Percentiles rank a stretch among this genome's conserved stretches.
phyloP scores from a whole-genome alignment of 2,329 filamentous ascomycete species.

The Rutstroemia sp. region DNA sequence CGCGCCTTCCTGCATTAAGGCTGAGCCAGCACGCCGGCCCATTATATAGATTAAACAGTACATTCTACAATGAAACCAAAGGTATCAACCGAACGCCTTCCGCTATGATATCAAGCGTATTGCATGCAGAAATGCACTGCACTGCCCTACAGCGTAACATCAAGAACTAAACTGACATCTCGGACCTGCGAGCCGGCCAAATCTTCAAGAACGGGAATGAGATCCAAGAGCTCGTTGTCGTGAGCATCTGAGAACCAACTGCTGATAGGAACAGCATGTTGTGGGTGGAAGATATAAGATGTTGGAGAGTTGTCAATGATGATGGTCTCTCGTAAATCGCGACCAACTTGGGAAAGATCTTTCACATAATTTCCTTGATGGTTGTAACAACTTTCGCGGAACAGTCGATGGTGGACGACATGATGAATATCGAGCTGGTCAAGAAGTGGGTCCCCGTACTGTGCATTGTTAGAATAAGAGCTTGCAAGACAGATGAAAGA shows the following conservation, averaged over 20 bases:
- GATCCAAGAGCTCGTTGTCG: constrained; percentile 94
- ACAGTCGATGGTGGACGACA: constrained; percentile 90
- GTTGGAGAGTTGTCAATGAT: constrained; percentile 99
- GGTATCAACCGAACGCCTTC: constrained; percentile 33
- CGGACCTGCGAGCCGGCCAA: constrained; percentile 80
- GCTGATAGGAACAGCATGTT: constrained; percentile 97
- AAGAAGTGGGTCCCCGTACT: constrained; percentile 94
- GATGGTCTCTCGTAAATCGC: constrained; percentile 93
- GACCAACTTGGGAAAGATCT: constrained; percentile 93
- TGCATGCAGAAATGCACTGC: constrained; percentile 26
- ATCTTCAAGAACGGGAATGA: constrained; percentile 97
- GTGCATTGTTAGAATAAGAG: constrained; percentile 10
- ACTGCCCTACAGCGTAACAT: constrained; percentile 64
- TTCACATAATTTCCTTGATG: constrained; percentile 99
- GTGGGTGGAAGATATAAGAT: constrained; percentile 98
- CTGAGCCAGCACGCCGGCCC: constrained; percentile 24
- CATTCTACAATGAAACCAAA: constrained; percentile 33
- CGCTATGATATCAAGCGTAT: constrained; percentile 32
- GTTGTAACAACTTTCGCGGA: constrained; percentile 98
- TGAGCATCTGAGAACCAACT: constrained; percentile 99
- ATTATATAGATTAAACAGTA: constrained; percentile 35
- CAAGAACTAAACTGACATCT: constrained; percentile 95
- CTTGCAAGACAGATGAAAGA: neutral
- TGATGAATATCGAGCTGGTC: constrained; percentile 97
- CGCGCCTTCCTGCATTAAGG: constrained; percentile 13